These are phyloP conservation scores for Trichoderma harzianum DNA, from an alignment of 2,329 filamentous ascomycete genomes.

Conservation along the genomic window DNA sequence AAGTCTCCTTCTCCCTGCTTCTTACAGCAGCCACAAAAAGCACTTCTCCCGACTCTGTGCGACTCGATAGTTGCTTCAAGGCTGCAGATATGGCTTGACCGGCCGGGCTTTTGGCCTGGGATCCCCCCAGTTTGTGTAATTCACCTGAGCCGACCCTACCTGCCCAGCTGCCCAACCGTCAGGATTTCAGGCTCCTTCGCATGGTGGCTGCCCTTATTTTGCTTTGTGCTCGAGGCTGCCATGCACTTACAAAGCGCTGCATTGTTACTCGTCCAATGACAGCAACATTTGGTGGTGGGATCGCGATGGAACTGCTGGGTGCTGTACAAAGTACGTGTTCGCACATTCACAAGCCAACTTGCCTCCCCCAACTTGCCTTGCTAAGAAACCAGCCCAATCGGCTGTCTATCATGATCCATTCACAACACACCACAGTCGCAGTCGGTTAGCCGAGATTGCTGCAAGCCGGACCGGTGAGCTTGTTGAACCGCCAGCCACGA, in stretches of 20 bases:
- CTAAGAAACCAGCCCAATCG: background rate
- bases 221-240: background rate
- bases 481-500: conserved; percentile 1
- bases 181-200: background rate
- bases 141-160: background rate
- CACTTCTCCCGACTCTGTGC: background rate
- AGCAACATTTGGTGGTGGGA: background rate
- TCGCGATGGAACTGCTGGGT: background rate
- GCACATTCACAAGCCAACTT: background rate
- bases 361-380: background rate
- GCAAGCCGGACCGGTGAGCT: conserved; percentile 2
- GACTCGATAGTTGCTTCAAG: background rate
- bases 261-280: background rate
- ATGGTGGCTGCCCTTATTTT: background rate
- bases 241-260: background rate
- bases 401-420: background rate
- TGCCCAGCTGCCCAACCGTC: conserved; percentile 8
- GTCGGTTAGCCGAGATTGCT: conserved; percentile 6
- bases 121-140: background rate
- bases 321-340: background rate
- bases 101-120: background rate
- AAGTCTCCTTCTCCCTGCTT: background rate
- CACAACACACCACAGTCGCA: background rate
- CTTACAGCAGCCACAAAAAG: conserved; percentile 4
- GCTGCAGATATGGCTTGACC: background rate